phyloP scores from a whole-genome alignment of 495 filamentous ascomycete genomes.

The Astrothelium subdiscretum region DNA sequence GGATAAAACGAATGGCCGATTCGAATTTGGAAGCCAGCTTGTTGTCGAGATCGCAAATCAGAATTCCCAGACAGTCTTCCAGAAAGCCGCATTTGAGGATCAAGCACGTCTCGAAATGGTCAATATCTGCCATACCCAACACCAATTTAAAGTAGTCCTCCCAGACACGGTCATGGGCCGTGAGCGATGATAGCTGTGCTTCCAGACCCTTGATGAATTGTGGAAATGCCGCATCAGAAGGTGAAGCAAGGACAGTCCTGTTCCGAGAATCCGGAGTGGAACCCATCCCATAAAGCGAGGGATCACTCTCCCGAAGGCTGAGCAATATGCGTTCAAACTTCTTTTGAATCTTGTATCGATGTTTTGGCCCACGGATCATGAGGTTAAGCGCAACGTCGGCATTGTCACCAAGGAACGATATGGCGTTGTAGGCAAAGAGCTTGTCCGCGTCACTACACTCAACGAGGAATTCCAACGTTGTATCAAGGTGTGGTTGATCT shows the following conservation, averaged over 20 bases:
- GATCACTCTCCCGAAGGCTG: neutral
- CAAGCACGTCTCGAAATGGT: neutral
- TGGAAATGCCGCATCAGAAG: neutral
- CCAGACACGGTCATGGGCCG: neutral
- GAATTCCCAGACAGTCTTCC: neutral
- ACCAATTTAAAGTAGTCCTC: constrained; percentile 6
- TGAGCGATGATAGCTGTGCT: neutral
- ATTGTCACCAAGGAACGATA: neutral
- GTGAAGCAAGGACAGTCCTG: neutral
- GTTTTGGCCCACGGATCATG: neutral
- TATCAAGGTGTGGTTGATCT: constrained; percentile 28
- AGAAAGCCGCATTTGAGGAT: constrained; percentile 3
- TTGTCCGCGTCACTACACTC: neutral
- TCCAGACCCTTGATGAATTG: neutral
- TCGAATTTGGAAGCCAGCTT: neutral
- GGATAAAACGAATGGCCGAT: neutral
- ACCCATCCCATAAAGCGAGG: neutral
- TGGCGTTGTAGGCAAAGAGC: neutral
- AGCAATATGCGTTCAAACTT: neutral
- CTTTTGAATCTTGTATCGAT: neutral
- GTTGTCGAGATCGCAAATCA: neutral
- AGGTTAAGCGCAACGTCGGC: neutral
- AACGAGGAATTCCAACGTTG: neutral
- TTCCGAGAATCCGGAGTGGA: neutral
- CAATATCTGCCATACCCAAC: neutral